Base-by-base conservation (phyloP, 2,329 filamentous ascomycete species). In the Colletotrichum acutatum region DNA sequence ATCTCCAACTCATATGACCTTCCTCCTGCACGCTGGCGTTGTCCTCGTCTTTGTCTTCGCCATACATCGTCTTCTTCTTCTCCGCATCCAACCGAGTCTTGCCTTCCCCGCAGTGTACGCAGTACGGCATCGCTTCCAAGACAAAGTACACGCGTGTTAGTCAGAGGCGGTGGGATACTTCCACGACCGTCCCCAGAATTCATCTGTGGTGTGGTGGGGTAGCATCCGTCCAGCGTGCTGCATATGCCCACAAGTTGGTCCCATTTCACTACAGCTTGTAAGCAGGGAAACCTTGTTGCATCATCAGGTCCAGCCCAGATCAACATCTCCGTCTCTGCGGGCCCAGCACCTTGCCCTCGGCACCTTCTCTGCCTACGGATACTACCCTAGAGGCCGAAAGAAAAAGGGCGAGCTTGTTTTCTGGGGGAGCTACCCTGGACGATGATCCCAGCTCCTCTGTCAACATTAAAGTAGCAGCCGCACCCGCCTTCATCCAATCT, bases 271-370 rank as follows among this genome's bases (percentile, higher is more conserved):
- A 19, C 42, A 22, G 42, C 42, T 49, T 22, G 19, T 49, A 49
- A 66, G 49, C 66, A 70, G 56, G 66, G 66, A 46, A 72, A 46
- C 60, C 60, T 65, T 70, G 70, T 70, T 70, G 66, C 70, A 72
- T 72, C 70, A 72, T 72, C 66, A 53, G 46, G 58, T 32, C 14
- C 19, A 57, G 32, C 22, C 60, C 60, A 69, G 66, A 56, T 72
- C 66, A 70, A 57, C 28, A 22, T 6, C n/a, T 19, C 58, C 58
- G 32, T 28, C 22, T 66, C 37, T 68, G 34, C 56, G 24, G 60
- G 52, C 12, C 34, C 22, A 32, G 49, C 68, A 34, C 28, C 52
- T 59, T 68, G 63, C 54, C 68, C 42, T 67, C 46, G 52, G n/a
- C 63, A 34, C 56, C 42, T 70, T 49, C 42, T 49, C 19, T 19